Evolutionary conservation across 257 asterid species (phyloP).

Genomic region (Schizonepeta tenuifolia): DNA sequence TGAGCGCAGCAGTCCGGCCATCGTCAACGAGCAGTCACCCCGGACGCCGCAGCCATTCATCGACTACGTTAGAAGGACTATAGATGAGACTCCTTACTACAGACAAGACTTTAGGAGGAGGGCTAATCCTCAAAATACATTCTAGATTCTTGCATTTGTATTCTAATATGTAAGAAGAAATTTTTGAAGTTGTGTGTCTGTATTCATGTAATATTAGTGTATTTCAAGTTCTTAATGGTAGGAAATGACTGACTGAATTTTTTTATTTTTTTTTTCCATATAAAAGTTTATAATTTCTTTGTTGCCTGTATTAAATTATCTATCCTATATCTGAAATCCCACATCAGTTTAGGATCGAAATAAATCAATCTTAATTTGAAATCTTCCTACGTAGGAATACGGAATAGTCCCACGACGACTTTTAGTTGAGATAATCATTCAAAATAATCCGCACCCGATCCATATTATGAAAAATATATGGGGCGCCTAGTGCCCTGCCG

Average conservation of each 20-base stretch:
- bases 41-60: slow-evolving; percentile 91
- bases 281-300: no score
- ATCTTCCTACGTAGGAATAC: no score
- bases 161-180: slow-evolving; percentile 23
- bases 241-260: background rate
- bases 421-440: no score
- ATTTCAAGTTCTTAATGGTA: slow-evolving; percentile 15
- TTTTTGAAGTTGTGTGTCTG: slow-evolving; percentile 14
- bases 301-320: no score
- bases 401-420: no score
- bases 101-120: slow-evolving; percentile 81
- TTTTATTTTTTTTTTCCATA: no score
- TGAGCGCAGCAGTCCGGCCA: slow-evolving; percentile 48
- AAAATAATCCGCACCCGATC: no score
- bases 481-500: no score
- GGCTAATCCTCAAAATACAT: slow-evolving; percentile 74
- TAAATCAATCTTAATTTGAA: no score
- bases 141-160: slow-evolving; percentile 37
- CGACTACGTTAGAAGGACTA: slow-evolving; percentile 79
- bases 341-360: no score
- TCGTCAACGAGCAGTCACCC: slow-evolving; percentile 64
- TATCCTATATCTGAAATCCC: no score
- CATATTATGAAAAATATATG: no score
- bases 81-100: slow-evolving; percentile 91
- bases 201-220: slow-evolving; percentile 24